Conservation (phyloP, 2,329 filamentous ascomycete species). For the Arthroderma uncinatum region DNA sequence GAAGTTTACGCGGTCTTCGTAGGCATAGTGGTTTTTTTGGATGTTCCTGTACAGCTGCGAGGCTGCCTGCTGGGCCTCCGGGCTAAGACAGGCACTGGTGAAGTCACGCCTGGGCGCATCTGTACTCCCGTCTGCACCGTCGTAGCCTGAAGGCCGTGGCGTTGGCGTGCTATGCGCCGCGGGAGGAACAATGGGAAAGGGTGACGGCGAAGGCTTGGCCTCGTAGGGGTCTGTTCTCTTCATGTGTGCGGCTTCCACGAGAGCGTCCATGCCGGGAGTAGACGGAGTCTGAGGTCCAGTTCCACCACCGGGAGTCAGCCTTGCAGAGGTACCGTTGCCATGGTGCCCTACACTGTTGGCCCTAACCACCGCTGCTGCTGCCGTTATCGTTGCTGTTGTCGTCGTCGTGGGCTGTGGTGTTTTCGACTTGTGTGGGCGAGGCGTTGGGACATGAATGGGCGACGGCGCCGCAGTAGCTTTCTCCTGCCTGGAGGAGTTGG, state of each 20-base stretch:
- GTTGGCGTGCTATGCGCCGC: constrained; percentile 25
- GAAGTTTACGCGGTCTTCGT: constrained; percentile 38
- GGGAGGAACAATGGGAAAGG: constrained; percentile 32
- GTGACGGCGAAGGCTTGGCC: constrained; percentile 36
- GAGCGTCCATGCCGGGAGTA: constrained; percentile 39
- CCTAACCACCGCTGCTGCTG: neutral
- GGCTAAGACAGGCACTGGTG: constrained; percentile 31
- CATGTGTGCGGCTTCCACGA: constrained; percentile 36
- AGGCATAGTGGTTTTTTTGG: constrained; percentile 37
- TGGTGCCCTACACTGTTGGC: neutral
- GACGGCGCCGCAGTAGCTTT: neutral
- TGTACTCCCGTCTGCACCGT: constrained; percentile 34
- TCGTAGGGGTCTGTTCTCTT: neutral
- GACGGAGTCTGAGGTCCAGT: constrained; percentile 20
- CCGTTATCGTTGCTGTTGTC: too few species aligned
- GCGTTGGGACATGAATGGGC: neutral
- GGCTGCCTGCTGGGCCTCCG: constrained; percentile 32
- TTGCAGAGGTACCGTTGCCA: neutral
- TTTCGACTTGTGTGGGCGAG: neutral
- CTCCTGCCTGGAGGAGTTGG: neutral
- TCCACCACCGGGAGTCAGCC: neutral
- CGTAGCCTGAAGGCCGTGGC: constrained; percentile 18
- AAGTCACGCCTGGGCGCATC: constrained; percentile 33
- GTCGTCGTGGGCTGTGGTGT: neutral
- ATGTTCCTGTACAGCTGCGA: constrained; percentile 34